These are phyloP conservation scores for Dothistroma pini DNA, from an alignment of 2,329 filamentous ascomycete species.

Conservation along the genomic window DNA sequence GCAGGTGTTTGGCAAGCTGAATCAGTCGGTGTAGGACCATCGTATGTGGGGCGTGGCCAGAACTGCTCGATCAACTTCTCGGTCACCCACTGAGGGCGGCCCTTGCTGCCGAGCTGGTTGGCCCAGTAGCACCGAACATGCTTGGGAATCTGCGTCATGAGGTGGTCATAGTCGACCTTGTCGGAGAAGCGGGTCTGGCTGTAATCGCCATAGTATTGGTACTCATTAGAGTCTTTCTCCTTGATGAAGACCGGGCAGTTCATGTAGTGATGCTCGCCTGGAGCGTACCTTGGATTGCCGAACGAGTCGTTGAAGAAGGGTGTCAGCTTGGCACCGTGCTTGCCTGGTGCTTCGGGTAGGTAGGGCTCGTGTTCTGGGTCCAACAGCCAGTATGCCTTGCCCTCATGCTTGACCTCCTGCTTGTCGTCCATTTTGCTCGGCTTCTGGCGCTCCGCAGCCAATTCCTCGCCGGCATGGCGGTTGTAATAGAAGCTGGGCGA, in stretches of 20 bases:
- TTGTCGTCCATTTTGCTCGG: too few species aligned
- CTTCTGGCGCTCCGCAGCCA: too few species aligned
- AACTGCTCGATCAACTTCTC: conserved; percentile 41
- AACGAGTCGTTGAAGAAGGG: conserved; percentile 43
- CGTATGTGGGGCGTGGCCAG: conserved; percentile 41
- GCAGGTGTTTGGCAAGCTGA: conserved; percentile 13
- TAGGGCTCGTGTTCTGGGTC: conserved; percentile 40
- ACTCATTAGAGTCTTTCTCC: conserved; percentile 24
- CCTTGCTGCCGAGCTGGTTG: conserved; percentile 33
- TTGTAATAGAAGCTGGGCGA: conserved; percentile 42
- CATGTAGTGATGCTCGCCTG: conserved; percentile 30
- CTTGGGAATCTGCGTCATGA: conserved; percentile 37
- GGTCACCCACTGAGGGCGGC: conserved; percentile 43
- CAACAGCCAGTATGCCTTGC: conserved; percentile 43
- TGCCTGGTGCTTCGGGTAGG: conserved; percentile 39
- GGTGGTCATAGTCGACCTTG: conserved; percentile 42
- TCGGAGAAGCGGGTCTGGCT: conserved; percentile 44
- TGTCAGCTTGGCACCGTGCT: conserved; percentile 46
- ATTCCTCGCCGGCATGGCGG: conserved; percentile 12
- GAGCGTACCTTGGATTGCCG: conserved; percentile 23
- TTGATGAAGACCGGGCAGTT: conserved; percentile 43
- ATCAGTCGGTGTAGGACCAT: conserved; percentile 33
- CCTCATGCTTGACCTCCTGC: conserved; percentile 25
- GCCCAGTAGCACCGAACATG: conserved; percentile 39
- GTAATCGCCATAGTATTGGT: conserved; percentile 47